These are phyloP conservation scores for Fraxinus americana DNA, from an alignment of 257 asterid species.

Conservation along the genomic window DNA sequence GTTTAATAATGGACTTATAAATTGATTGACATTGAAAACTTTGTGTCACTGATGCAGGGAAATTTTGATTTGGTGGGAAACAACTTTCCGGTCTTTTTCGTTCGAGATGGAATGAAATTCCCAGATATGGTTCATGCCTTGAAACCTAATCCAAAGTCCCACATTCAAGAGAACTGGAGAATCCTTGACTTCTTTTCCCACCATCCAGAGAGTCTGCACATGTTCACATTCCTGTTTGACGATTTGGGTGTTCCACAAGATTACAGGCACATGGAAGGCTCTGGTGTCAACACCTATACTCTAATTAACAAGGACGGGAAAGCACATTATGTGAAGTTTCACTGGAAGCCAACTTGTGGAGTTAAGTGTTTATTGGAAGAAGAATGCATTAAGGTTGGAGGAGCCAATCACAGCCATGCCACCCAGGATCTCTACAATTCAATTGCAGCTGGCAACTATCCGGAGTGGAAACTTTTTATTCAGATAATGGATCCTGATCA, in stretches of 20 bases:
- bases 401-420: constrained; percentile 94
- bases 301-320: constrained; percentile 90
- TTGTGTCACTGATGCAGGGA: constrained; percentile 51
- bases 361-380: constrained; percentile 83
- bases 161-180: constrained; percentile 96
- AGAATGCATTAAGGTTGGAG: constrained; percentile 80
- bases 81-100: constrained; percentile 90
- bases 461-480: constrained; percentile 97
- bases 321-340: constrained; percentile 84
- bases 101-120: constrained; percentile 93
- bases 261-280: constrained; percentile 97
- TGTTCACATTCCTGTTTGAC: constrained; percentile 84
- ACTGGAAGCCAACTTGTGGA: constrained; percentile 99
- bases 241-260: constrained; percentile 92
- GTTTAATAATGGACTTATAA: constrained; percentile 3
- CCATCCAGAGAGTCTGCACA: constrained; percentile 87
- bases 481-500: constrained; percentile 87
- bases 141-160: constrained; percentile 94
- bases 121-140: constrained; percentile 89
- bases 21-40: constrained; percentile 4
- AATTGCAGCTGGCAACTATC: constrained; percentile 83
- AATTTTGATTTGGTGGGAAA: constrained; percentile 97
- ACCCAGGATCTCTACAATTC: constrained; percentile 93
- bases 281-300: constrained; percentile 85
- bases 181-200: constrained; percentile 90